Conservation (phyloP, 257 asterid genomes). For the Solanum acaule region DNA sequence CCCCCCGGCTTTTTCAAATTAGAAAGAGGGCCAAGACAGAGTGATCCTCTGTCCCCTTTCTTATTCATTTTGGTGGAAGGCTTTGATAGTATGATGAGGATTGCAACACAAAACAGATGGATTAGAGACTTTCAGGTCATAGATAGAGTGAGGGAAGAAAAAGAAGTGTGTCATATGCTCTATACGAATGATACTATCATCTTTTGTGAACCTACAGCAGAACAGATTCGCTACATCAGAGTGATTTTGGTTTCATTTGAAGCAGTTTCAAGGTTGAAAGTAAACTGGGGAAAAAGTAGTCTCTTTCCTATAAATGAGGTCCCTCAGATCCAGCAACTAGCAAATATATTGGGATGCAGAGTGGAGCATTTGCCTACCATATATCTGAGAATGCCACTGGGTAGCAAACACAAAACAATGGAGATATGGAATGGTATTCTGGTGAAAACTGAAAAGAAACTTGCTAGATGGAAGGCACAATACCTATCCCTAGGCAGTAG, state of each 20-base stretch:
- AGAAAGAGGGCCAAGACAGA: no score
- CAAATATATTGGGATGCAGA: not conserved
- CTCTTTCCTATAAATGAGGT: no score
- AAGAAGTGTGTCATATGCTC: not conserved
- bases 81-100: no score
- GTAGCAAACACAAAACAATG: not conserved
- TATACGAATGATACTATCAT: not conserved
- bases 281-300: no score
- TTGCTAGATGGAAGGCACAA: not conserved
- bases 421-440: not conserved
- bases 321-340: not conserved
- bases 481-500: not conserved
- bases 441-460: not conserved
- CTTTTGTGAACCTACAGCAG: not conserved
- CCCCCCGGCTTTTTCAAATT: no score
- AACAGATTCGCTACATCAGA: not conserved
- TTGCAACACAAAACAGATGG: no score
- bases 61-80: no score
- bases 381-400: not conserved
- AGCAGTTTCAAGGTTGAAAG: no score
- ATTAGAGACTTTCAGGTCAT: no score
- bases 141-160: no score
- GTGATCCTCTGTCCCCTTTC: no score
- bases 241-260: no score
- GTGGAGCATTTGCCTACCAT: not conserved